Conservation (phyloP, 2,329 filamentous ascomycete genomes). For the Fusarium sp. region DNA sequence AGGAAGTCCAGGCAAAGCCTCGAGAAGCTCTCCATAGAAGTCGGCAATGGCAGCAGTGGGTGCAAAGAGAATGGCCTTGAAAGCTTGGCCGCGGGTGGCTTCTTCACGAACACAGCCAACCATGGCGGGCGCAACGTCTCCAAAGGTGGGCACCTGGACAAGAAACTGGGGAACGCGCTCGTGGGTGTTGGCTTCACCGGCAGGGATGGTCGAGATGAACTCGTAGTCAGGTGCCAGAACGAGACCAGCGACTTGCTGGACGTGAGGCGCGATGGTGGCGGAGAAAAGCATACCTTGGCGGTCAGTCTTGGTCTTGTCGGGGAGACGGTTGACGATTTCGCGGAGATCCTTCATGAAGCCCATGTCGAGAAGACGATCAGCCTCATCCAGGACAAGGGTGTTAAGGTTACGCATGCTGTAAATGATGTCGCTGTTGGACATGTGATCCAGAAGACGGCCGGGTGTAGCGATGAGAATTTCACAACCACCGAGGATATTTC, state of each 20-base stretch:
- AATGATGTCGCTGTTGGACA: constrained; percentile 77
- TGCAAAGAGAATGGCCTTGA: constrained; percentile 89
- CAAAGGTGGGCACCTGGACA: constrained; percentile 75
- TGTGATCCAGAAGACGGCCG: constrained; percentile 81
- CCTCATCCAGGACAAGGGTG: constrained; percentile 86
- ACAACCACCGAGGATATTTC: constrained; percentile 77
- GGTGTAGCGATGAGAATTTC: constrained; percentile 86
- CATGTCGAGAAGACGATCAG: constrained; percentile 83
- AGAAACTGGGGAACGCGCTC: constrained; percentile 79
- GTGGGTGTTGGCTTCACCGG: constrained; percentile 82
- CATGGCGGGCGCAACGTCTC: constrained; percentile 72
- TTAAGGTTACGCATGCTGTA: constrained; percentile 77
- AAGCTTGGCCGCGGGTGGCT: constrained; percentile 60
- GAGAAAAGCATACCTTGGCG: constrained; percentile 85
- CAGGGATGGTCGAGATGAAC: constrained; percentile 82
- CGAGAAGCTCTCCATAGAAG: constrained; percentile 63
- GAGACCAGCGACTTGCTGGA: constrained; percentile 77
- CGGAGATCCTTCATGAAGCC: constrained; percentile 85
- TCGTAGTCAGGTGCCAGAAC: constrained; percentile 80
- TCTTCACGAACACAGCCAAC: constrained; percentile 68
- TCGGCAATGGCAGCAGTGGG: constrained; percentile 68
- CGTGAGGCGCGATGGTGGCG: constrained; percentile 83
- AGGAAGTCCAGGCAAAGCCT: constrained; percentile 56
- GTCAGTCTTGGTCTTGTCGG: constrained; percentile 68
- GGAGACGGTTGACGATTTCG: constrained; percentile 80